These are phyloP conservation scores for Geum urbanum DNA, from an alignment of 306 rosid species.

Conservation along the genomic window DNA sequence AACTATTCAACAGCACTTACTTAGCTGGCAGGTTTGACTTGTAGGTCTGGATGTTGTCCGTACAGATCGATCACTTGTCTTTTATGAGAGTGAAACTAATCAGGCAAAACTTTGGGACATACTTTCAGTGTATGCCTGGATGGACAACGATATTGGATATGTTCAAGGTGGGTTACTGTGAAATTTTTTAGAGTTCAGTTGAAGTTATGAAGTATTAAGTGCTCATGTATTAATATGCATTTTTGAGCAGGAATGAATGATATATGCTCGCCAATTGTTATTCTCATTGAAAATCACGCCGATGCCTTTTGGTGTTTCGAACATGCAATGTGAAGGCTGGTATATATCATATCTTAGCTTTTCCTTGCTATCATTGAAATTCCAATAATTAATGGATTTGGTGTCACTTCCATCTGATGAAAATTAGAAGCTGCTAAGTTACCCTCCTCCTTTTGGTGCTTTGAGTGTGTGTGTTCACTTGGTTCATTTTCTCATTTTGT, in stretches of 20 bases:
- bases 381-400: background rate
- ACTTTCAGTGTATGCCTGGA: slow-evolving; percentile 82
- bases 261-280: slow-evolving; percentile 83
- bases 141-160: slow-evolving; percentile 83
- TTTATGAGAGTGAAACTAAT: slow-evolving; percentile 73
- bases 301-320: slow-evolving; percentile 96
- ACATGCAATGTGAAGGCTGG: slow-evolving; percentile 93
- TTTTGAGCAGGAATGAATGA: slow-evolving; percentile 88
- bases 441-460: background rate
- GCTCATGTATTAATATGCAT: slow-evolving; percentile 17
- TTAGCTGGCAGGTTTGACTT: slow-evolving; percentile 33
- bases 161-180: slow-evolving; percentile 62
- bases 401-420: slow-evolving; percentile 5
- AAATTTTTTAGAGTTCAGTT: slow-evolving; percentile 12
- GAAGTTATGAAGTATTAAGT: slow-evolving; percentile 23
- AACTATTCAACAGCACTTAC: slow-evolving; percentile 17
- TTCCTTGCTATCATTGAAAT: background rate
- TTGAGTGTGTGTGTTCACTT: slow-evolving; percentile 4
- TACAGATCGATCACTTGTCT: slow-evolving; percentile 78
- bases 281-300: slow-evolving; percentile 77
- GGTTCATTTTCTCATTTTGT: background rate
- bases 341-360: slow-evolving; percentile 31
- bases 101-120: slow-evolving; percentile 91
- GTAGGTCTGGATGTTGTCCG: slow-evolving; percentile 88
- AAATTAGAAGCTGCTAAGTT: background rate